Evolutionary conservation across 2,329 filamentous ascomycete genomes (phyloP), one percentile per base, ranked within the genome.

Genomic region (Pseudocercospora crystallina): DNA sequence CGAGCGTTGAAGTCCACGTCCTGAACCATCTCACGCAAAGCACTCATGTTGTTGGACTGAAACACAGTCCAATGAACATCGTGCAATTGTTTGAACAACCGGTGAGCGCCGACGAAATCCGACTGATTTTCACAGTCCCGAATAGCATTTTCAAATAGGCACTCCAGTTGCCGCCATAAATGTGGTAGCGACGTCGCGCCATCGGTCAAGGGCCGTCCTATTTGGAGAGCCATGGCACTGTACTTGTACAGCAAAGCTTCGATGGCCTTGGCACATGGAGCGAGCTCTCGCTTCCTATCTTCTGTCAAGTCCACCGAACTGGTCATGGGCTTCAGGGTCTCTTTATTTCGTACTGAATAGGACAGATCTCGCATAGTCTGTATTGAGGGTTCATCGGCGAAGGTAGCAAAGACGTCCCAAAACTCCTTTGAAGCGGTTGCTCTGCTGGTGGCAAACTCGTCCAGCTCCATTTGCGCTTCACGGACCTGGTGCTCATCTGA

Each of bases 81-180:
- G 13, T 59, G 57, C 5, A 58, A 31, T 26, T 59, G 58, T 17
- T 53, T 41, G 17, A 58, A 55, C 58, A 58, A 96, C 44, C 89
- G 79, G 61, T 95, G 89, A 1, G 89, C 87, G 29, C 86, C 86
- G 43, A 94, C 83, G 62, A 90, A 96, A 66, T 95, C 89, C 0
- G 87, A 87, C 54, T 87, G 83, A 17, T 86, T 83, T 60, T 88
- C 84, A 48, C 88, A 90, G 66, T 89, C 86, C 1, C 84, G 79
- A 59, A 87, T 87, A 12, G 89, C 89, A 13, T 86, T 85, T 57
- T 86, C 84, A 26, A 91, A 79, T 85, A 91, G 34, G 9, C 13
- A 15, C 20, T 60, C 40, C 1, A 63, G 12, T 15, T 49, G 46
- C 30, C 26, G 13, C 49, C 49, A 53, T n/a, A 20, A 38, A n/a